Percentiles rank a stretch among this genome's conserved stretches.
phyloP scores from a whole-genome alignment of 139 green algal genomes.

The Picochlorum sp. region DNA sequence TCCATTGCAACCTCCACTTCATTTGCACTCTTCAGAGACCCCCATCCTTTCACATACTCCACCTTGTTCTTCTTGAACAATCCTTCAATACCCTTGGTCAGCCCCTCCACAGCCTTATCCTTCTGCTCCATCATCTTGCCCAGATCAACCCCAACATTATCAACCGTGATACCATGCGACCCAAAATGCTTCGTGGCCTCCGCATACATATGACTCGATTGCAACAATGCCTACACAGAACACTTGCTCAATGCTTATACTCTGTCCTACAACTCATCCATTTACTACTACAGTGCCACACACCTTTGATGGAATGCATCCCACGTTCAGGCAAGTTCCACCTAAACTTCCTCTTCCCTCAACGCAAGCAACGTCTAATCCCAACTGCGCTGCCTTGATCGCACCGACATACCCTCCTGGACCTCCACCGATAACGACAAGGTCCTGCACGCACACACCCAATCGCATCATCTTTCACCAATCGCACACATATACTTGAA shows the following conservation, averaged over 20 bases:
- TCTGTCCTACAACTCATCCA: neutral
- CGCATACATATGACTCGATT: constrained; percentile 90
- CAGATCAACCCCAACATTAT: constrained; percentile 61
- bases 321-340: constrained; percentile 97
- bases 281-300: neutral
- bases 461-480: neutral
- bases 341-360: constrained; percentile 87
- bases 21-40: constrained; percentile 58
- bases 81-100: constrained; percentile 97
- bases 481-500: neutral
- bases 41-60: constrained; percentile 90
- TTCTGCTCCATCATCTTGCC: constrained; percentile 93
- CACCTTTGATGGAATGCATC: constrained; percentile 95
- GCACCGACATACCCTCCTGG: constrained; percentile 96
- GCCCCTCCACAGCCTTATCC: constrained; percentile 67
- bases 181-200: constrained; percentile 79
- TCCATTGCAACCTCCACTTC: constrained; percentile 72
- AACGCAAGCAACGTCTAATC: constrained; percentile 90
- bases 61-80: constrained; percentile 99
- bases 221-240: constrained; percentile 63
- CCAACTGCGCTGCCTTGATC: constrained; percentile 96
- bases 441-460: constrained; percentile 53
- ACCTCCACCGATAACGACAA: constrained; percentile 92
- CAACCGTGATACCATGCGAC: constrained; percentile 71
- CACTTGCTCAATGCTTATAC: constrained; percentile 4